Base-by-base conservation (phyloP, 495 filamentous ascomycete genomes). In the Amniculicola lignicola region DNA sequence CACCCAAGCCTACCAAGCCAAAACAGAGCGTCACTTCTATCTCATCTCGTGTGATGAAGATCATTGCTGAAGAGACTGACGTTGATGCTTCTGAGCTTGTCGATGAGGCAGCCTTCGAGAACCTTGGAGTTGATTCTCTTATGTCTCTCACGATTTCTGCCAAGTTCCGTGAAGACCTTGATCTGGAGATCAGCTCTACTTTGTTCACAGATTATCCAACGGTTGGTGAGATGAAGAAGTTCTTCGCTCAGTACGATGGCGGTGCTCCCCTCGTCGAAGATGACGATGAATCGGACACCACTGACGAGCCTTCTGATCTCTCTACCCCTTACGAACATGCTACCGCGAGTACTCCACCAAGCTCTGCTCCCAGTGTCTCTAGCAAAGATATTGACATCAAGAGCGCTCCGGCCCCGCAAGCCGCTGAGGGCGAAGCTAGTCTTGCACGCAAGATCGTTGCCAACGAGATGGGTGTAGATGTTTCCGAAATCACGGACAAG, bases 201-300 rank as follows among this genome's bases (percentile, higher is more conserved):
- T 61, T 76, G 21, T 76, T 76, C 64, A 69, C 67, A 2, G 73
- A 75, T 50, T 70, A 67, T 47, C 66, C 70, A 1, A 70, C 71
- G 24, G 67, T 74, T 48, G 71, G 71, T 15, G 70, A 66, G 31
- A 72, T 74, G 70, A 74, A 73, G 69, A 72, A 72, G 47, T 74
- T 68, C 68, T 74, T 74, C 53, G 46, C 62, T 22, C 66, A 72
- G 47, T 69, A 72, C 45, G 71, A 72, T 42, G 70, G 67, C 42
- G 70, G 55, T 23, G 64, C 66, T 50, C 65, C 65, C 6, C 38
- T 60, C 23, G 63, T 52, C 23, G 62, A 60, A 16, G 64, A 61
- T 12, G 56, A 58, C 10, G 64, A 61, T 12, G 64, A 61, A 25
- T 67, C 63, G 35, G 67, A 67, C 38, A 68, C 67, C 33, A 66